A percentile compares a stretch with the other conserved stretches of the same genome.
Evolutionary conservation across 2,329 filamentous ascomycete species (phyloP).

Genomic region (Penicillium thymicola): DNA sequence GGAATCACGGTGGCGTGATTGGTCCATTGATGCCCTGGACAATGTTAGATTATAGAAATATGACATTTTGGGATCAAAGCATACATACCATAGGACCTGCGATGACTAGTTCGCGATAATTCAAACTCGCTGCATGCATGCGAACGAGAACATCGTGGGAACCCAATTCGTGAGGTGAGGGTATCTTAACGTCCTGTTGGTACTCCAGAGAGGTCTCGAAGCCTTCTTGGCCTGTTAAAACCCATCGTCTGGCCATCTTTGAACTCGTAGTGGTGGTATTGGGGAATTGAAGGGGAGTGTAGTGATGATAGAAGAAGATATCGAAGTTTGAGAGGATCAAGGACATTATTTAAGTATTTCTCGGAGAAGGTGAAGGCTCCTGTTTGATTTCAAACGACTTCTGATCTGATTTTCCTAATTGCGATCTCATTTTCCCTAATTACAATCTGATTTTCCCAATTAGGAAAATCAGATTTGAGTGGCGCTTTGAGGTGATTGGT

Average conservation of each 20-base stretch:
- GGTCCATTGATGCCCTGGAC: neutral
- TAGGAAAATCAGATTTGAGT: conserved; percentile 1
- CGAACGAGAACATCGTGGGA: conserved; percentile 1
- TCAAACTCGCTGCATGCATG: neutral
- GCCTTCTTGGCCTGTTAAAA: conserved; percentile 33
- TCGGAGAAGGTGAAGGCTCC: neutral
- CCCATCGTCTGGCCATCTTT: conserved; percentile 34
- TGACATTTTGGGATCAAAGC: neutral
- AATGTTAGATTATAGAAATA: neutral
- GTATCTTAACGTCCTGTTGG: conserved; percentile 17
- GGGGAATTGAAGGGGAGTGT: neutral
- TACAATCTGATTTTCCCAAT: neutral
- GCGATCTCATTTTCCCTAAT: neutral
- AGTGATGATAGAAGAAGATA: neutral
- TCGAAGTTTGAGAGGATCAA: neutral
- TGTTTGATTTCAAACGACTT: neutral
- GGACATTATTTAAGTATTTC: neutral
- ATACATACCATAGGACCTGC: conserved; percentile 4
- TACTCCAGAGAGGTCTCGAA: conserved; percentile 37
- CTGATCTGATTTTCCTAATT: neutral
- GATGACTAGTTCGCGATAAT: conserved; percentile 2
- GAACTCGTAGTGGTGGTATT: neutral
- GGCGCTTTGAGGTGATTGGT: neutral
- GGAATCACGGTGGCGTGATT: neutral
- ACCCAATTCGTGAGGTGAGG: neutral